Evolutionary conservation across 257 asterid species (phyloP), one percentile per base, ranked within the genome.

Genomic region (Mentha longifolia): DNA sequence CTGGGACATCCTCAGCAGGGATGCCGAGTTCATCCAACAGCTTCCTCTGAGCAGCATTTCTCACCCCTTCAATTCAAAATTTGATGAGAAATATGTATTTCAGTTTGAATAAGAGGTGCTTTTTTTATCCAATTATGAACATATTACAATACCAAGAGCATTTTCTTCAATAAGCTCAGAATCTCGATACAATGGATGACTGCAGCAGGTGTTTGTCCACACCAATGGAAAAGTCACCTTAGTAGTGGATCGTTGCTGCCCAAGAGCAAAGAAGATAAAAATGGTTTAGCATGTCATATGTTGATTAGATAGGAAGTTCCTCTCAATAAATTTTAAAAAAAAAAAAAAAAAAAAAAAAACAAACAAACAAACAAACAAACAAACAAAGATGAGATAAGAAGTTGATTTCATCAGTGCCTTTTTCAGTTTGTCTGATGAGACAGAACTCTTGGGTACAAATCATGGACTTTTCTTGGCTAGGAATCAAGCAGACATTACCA

Each of bases 141-240:
- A 71, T 19, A 67, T 46, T 64, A 64, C 41, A 47, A 41, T 88
- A 93, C 98, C 98, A 74, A 93, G 97, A 72, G 68, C 74, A 15
- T 85, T 80, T 77, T 93, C 97, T 49, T 89, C 89, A 61, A 93
- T 87, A 59, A 93, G 95, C 79, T 93, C 98, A 9, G 95, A 87
- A 39, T 93, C 97, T 14, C 98, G 85, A 83, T 80, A 86, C n/a
- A 93, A 87, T 12, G 98, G 98, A 78, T 93, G 98, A 81, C 98
- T 93, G 87, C 98, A 93, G 78, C 98, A 93, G 64, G 98, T 90
- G 91, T 93, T 93, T 31, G 98, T 93, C 98, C 98, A 93, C 56
- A 93, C 98, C 77, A 86, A 68, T 31, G 98, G 98, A 77, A 93
- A 93, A 63, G 98, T 93, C 62, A 93, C 98, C 88, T 93, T 93